Evolutionary conservation across 345 rosid species (phyloP), one percentile per base, ranked within the genome.

Genomic region (Camelina sativa): DNA sequence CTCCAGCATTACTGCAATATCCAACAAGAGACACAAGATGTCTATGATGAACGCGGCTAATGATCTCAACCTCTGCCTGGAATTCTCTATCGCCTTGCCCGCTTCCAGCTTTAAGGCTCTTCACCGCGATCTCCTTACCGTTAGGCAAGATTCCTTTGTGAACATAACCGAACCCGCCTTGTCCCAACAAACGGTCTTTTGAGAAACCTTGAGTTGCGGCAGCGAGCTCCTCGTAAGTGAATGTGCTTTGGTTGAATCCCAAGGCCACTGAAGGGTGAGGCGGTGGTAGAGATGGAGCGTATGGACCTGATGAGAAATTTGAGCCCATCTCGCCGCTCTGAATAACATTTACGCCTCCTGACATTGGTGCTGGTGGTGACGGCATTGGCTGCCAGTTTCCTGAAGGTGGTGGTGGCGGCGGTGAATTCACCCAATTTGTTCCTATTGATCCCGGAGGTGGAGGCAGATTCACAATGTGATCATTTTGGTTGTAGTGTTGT

Each of bases 151-250:
- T 37, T 34, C 98, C 97, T 67, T 87, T 93, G 73, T 91, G 85
- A 28, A 93, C 98, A 43, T 82, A 89, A 2, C 98, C 94, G n/a
- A 91, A 93, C 41, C 97, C 98, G 2, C 98, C 98, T 62, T 89
- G 88, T 11, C 98, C 98, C 51, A 93, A 62, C 47, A 93, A 62
- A 67, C 86, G 85, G 1, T 77, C 79, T 63, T 79, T 69, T 6
- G 91, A 79, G 80, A 93, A 93, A 12, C 90, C 92, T 9, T 67
- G 71, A 6, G 98, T 93, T 0, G 97, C 94, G 0, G 76, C 71
- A 0, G 85, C 83, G 12, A 93, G 82, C 65, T 93, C 98, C 7
- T 88, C 94, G 16, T 81, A 93, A 66, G 77, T 85, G 85, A 86
- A 91, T 62, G 80, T 76, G 69, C 86, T 83, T 59, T 91, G 80